Conservation (phyloP, 768 basidiomycete species). For the Tricholoma sp. region DNA sequence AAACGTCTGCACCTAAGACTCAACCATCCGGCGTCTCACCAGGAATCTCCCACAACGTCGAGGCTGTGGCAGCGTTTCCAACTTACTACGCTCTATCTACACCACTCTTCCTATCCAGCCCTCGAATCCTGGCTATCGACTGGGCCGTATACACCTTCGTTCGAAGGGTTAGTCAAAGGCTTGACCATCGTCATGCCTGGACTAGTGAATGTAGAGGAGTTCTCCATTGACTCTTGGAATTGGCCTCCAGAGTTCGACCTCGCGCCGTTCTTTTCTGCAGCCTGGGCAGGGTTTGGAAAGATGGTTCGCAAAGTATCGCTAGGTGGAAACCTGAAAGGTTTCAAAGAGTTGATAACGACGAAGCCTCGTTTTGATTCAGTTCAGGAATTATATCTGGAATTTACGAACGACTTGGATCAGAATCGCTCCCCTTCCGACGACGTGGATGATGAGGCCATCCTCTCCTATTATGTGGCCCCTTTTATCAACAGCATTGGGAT, state of each 20-base stretch:
- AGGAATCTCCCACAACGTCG: neutral
- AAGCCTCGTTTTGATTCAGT: constrained; percentile 26
- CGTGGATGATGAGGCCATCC: constrained; percentile 17
- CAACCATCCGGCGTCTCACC: constrained; percentile 1
- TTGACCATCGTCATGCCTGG: constrained; percentile 26
- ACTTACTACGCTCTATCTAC: constrained; percentile 10
- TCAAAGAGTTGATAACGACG: constrained; percentile 28
- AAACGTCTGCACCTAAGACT: constrained; percentile 12
- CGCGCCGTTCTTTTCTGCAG: constrained; percentile 27
- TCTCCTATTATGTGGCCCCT: constrained; percentile 31
- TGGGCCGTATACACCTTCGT: constrained; percentile 11
- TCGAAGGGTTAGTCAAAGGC: constrained; percentile 23
- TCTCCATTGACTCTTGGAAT: constrained; percentile 39
- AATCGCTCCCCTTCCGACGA: constrained; percentile 6
- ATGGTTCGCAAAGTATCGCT: constrained; percentile 31
- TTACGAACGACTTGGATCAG: constrained; percentile 26
- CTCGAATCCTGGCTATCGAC: constrained; percentile 6
- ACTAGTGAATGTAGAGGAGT: constrained; percentile 27
- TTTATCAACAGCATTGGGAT: constrained; percentile 34
- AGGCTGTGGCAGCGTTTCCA: constrained; percentile 1
- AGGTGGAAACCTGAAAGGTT: constrained; percentile 32
- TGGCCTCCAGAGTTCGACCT: constrained; percentile 25
- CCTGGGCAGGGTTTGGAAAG: constrained; percentile 36
- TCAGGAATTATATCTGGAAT: constrained; percentile 33
- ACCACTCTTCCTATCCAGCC: constrained; percentile 9